Evolutionary conservation across 2,329 filamentous ascomycete genomes (phyloP).

Genomic region (Aspergillus pseudoterreus): DNA sequence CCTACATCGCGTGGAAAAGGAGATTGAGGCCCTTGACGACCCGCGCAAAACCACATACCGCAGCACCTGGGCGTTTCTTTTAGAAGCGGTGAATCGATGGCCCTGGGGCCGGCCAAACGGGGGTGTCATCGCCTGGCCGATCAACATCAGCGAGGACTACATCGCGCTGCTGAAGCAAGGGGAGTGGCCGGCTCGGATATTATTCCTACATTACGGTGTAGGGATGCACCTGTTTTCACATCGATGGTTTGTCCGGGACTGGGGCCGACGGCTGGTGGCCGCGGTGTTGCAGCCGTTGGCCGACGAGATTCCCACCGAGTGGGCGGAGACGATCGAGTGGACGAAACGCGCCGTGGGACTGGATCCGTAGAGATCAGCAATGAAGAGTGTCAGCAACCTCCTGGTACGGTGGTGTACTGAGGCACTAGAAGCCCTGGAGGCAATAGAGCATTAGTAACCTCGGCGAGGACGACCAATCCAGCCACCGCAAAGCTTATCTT

Average conservation of each 20-base stretch:
- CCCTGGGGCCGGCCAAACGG: slow-evolving; percentile 25
- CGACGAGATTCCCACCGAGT: slow-evolving; percentile 22
- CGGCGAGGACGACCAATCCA: not conserved
- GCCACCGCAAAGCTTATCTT: not conserved
- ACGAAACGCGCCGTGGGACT: slow-evolving; percentile 20
- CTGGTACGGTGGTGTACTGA: too few relatives aligned
- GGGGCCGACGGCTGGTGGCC: slow-evolving; percentile 27
- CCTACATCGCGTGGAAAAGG: slow-evolving; percentile 13
- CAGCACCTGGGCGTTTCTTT: slow-evolving; percentile 23
- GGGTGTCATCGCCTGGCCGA: slow-evolving; percentile 28
- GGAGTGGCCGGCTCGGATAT: slow-evolving; percentile 28
- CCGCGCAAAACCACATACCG: slow-evolving; percentile 17
- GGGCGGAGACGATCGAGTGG: slow-evolving; percentile 27
- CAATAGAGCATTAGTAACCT: too few relatives aligned
- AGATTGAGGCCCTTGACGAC: slow-evolving; percentile 14
- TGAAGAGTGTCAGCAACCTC: too few relatives aligned
- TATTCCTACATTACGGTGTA: slow-evolving; percentile 30
- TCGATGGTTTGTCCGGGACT: slow-evolving; percentile 32
- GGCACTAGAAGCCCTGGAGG: too few relatives aligned
- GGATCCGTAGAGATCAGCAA: slow-evolving; percentile 4
- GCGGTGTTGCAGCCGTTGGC: slow-evolving; percentile 23
- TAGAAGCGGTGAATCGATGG: slow-evolving; percentile 26
- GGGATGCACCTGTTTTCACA: slow-evolving; percentile 29
- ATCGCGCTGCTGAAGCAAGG: slow-evolving; percentile 23
- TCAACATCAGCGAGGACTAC: slow-evolving; percentile 25